Conservation (phyloP, 192 early-diverging fungal species). For the Coemansia sp. region DNA sequence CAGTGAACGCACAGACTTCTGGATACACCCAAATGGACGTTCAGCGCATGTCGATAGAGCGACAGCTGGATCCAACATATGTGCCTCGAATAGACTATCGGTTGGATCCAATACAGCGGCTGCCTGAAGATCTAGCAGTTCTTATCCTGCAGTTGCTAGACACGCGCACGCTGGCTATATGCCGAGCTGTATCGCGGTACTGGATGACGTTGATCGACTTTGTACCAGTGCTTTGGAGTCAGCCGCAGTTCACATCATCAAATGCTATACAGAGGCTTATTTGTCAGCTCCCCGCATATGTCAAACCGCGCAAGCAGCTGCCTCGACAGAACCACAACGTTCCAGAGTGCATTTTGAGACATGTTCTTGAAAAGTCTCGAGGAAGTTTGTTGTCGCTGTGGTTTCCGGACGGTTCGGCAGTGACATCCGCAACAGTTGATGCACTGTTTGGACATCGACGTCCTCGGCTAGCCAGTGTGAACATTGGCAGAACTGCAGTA, state of each 20-base stretch:
- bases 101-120: constrained; percentile 17
- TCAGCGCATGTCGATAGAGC: constrained; percentile 15
- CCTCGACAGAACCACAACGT: constrained; percentile 2
- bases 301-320: constrained; percentile 12
- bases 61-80: constrained; percentile 25
- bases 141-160: constrained; percentile 25
- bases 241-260: constrained; percentile 1
- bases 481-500: constrained; percentile 6
- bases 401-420: constrained; percentile 14
- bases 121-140: constrained; percentile 25
- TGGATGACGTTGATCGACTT: constrained; percentile 32
- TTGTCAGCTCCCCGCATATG: constrained; percentile 31
- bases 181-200: constrained; percentile 27
- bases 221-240: constrained; percentile 33
- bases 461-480: constrained; percentile 16
- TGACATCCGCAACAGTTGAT: constrained; percentile 9
- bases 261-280: background rate
- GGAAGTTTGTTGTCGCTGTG: constrained; percentile 9
- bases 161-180: constrained; percentile 16
- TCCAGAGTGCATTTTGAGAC: constrained; percentile 20
- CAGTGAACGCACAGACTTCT: background rate
- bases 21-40: constrained; percentile 24
- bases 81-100: background rate
- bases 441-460: constrained; percentile 21
- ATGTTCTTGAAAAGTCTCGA: constrained; percentile 20